Percentiles rank a stretch among this genome's conserved stretches.
Evolutionary conservation across 2,329 filamentous ascomycete species (phyloP).

Genomic region (Diaporthe amygdali): DNA sequence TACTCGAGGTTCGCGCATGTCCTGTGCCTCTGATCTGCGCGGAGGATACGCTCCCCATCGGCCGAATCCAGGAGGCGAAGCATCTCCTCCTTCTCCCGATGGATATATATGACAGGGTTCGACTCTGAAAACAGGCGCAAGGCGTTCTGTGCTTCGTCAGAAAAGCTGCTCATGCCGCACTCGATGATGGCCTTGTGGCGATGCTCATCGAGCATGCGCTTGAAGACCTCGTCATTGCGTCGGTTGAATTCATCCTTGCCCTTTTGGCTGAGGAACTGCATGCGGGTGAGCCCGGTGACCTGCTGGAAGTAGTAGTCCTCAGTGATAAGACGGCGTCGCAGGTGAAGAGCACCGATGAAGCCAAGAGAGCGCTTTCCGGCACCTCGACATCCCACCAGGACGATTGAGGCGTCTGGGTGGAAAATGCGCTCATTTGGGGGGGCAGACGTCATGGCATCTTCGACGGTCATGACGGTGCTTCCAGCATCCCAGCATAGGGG

Average conservation of each 20-base stretch:
- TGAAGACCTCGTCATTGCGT: slow-evolving; percentile 66
- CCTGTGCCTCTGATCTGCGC: slow-evolving; percentile 60
- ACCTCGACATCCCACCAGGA: slow-evolving; percentile 73
- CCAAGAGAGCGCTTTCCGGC: slow-evolving; percentile 76
- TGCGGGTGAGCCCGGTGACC: slow-evolving; percentile 63
- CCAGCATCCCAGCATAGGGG: slow-evolving; percentile 12
- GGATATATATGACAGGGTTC: slow-evolving; percentile 73
- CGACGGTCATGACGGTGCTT: slow-evolving; percentile 33
- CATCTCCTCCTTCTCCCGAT: slow-evolving; percentile 68
- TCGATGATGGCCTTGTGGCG: slow-evolving; percentile 70
- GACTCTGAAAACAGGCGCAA: slow-evolving; percentile 65
- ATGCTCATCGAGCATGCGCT: slow-evolving; percentile 64
- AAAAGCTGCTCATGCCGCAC: slow-evolving; percentile 69
- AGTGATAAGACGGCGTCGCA: slow-evolving; percentile 70
- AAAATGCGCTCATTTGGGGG: slow-evolving; percentile 51
- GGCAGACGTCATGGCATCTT: slow-evolving; percentile 30
- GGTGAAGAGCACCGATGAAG: slow-evolving; percentile 73
- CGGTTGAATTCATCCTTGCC: slow-evolving; percentile 66
- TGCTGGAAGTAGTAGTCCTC: slow-evolving; percentile 72
- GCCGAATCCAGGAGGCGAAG: slow-evolving; percentile 59
- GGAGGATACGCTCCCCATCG: slow-evolving; percentile 61
- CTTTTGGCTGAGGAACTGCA: slow-evolving; percentile 64
- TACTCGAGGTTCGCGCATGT: slow-evolving; percentile 74
- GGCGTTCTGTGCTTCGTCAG: slow-evolving; percentile 61
- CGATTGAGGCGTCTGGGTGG: slow-evolving; percentile 67